These are phyloP conservation scores for Citrullus amarus DNA, from an alignment of 306 rosid genomes.

Conservation along the genomic window DNA sequence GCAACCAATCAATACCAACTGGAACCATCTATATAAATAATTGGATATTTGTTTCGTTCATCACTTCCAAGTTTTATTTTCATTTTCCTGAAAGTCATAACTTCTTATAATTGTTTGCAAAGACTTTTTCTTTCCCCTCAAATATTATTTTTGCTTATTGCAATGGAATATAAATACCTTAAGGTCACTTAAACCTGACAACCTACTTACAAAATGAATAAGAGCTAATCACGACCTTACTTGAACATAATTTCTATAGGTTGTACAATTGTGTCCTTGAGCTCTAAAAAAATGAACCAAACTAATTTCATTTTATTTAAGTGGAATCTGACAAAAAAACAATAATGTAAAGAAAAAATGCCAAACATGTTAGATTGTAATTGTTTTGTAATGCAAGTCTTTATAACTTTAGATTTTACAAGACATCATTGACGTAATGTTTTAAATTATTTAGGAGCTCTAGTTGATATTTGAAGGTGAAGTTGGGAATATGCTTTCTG, in stretches of 20 bases:
- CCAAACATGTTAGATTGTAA: neutral
- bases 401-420: neutral
- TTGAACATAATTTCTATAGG: no score
- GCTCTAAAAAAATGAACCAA: neutral
- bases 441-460: neutral
- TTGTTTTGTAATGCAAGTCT: neutral
- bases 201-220: neutral
- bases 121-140: neutral
- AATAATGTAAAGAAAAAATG: neutral
- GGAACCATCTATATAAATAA: neutral
- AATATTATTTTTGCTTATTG: neutral
- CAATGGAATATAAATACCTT: neutral
- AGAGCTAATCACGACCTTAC: neutral
- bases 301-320: neutral
- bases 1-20: neutral
- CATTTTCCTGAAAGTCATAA: neutral
- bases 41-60: neutral
- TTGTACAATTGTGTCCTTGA: no score
- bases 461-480: neutral
- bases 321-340: neutral
- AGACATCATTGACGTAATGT: neutral
- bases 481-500: neutral
- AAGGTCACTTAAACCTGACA: neutral
- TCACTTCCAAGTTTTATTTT: neutral
- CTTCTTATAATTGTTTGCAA: neutral